Evolutionary conservation across 108 stramenopile species (phyloP).

Genomic region (Nitzschia sp.): DNA sequence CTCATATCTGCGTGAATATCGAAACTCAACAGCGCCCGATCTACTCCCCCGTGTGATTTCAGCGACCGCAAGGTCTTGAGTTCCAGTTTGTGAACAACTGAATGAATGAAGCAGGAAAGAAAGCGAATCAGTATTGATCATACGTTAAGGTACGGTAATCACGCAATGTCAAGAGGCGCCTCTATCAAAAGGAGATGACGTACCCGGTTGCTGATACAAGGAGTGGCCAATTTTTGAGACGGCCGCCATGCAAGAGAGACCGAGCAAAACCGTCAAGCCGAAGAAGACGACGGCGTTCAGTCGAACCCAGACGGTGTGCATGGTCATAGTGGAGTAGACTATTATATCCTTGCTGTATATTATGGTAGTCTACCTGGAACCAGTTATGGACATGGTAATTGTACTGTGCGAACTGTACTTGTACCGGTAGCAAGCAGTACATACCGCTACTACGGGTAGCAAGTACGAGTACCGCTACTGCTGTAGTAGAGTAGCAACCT

Average conservation of each 20-base stretch:
- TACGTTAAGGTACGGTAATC: background rate
- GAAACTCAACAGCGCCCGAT: conserved; percentile 91
- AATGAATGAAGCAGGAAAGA: background rate
- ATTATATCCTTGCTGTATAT: too few species aligned
- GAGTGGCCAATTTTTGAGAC: conserved; percentile 79
- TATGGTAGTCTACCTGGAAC: too few species aligned
- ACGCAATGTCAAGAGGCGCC: background rate
- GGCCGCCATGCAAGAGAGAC: conserved; percentile 86
- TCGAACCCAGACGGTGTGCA: conserved; percentile 97
- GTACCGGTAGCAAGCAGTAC: too few species aligned
- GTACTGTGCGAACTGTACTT: too few species aligned
- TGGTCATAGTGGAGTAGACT: conserved; percentile 36
- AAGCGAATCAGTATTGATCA: background rate
- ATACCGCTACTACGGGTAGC: too few species aligned
- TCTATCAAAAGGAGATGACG: conserved; percentile 26
- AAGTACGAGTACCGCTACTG: too few species aligned
- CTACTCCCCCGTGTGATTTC: conserved; percentile 91
- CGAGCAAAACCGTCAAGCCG: conserved; percentile 93
- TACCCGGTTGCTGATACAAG: conserved; percentile 55
- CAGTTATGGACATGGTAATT: too few species aligned
- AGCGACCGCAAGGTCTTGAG: conserved; percentile 78
- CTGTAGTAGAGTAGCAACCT: too few species aligned
- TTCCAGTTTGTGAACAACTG: conserved; percentile 67
- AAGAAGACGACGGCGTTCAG: conserved; percentile 98
- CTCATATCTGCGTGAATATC: conserved; percentile 93